Evolutionary conservation across 148 eudicot species (phyloP), one percentile per base, ranked within the genome.

Genomic region (Rhododendron ovatum): DNA sequence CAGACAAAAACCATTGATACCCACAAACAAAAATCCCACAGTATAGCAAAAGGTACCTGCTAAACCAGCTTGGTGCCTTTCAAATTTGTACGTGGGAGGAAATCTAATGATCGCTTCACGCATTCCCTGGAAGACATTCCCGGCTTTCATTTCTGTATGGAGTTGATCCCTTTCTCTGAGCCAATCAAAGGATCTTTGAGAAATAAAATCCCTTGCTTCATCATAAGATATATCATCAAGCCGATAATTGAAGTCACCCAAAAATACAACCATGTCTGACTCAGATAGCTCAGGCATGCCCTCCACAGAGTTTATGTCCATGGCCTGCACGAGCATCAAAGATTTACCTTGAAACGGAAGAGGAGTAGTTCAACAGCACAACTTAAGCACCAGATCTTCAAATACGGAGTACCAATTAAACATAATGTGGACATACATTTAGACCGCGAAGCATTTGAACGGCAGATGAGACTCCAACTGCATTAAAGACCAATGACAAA

Each of bases 131-230:
- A 97, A 97, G 81, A 93, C 99, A 87, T 92, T 93, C 37, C 98
- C 98, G 85, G 95, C 95, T 90, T 91, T 92, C 99, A 97, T 97
- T 88, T 97, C 99, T 73, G 89, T 89, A 79, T 88, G 92, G 86
- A 97, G 92, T 85, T 97, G 99, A 91, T 97, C 99, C 90, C 89
- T 93, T 89, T 94, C 98, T 86, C 92, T 90, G 47, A 97, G 96
- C 99, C 99, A 97, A 85, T 95, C 99, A 89, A 97, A 97, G 88
- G 92, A 89, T 90, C 99, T 93, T 90, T 97, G 99, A 78, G 99
- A 97, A 57, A 97, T 90, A 86, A 97, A 97, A 91, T 97, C 99
- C 88, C 99, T 90, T 26, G 98, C 98, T 90, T 97, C 98, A 89
- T 97, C 99, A 93, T 97, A 97, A 67, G 99, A 95, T 88, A 95